Evolutionary conservation across 2,329 filamentous ascomycete species (phyloP), one percentile per base, ranked within the genome.

Genomic region (Mariannaea elegans): DNA sequence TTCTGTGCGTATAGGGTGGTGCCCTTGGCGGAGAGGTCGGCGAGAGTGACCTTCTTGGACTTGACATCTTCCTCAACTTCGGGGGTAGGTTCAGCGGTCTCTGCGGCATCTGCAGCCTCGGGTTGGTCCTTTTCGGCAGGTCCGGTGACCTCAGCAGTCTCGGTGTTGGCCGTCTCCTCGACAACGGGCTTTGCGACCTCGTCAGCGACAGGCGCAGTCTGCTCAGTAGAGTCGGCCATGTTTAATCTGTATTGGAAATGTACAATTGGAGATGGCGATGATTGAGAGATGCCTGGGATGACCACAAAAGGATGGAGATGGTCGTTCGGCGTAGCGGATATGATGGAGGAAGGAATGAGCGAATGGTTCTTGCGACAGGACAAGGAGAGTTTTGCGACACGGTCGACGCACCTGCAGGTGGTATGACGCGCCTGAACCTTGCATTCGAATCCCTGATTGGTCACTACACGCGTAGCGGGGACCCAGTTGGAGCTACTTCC

Each of bases 1-100:
- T 94, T 97, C 73, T 94, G 89, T 19, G 90, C 89, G 79, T 97
- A 98, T 69, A 97, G 88, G 16, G 93, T 88, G 18, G 91, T 89
- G 38, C 92, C 95, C 74, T 90, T 90, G 61, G 91, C 90, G 71
- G 87, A 90, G 65, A 97, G 84, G 73, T 96, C 90, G 62, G 89
- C 87, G 44, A 97, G 84, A 36, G 88, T 89, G 59, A 90, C 87
- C 74, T 83, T 87, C 71, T 78, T 78, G 21, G 81, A 83, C 58
- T 81, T 81, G 67, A 74, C 66, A 63, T 82, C 81, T 56, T 82
- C 77, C 53, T 82, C 80, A 44, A 64, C 66, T 45, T 70, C 74
- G 39, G 34, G 44, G 2, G 14, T n/a, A 18, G 18, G 12, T 38
- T 41, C 44, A n/a, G 52, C 12, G 2, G 19, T 19, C 70, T 67